These are phyloP conservation scores for Hypoxylon trugodes DNA, from an alignment of 495 filamentous ascomycete species.

Conservation along the genomic window DNA sequence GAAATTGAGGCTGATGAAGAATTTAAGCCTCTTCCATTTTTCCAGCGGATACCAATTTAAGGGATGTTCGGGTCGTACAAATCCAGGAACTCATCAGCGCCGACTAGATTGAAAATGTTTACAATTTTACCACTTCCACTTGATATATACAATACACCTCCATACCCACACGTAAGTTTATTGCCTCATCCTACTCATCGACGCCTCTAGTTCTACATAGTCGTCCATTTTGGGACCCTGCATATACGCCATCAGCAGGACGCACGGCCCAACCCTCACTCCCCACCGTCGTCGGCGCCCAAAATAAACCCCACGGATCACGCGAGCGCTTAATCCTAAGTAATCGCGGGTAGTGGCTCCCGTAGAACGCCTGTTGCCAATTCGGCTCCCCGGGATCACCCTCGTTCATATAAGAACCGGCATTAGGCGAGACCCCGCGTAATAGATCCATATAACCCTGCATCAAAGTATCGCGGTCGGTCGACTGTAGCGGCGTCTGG, in stretches of 20 bases:
- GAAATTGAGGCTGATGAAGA: too few relatives aligned
- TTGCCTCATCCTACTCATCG: not conserved
- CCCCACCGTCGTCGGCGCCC: conserved; percentile 62
- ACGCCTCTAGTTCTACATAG: conserved; percentile 37
- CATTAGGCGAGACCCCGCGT: conserved; percentile 45
- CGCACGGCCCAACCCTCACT: conserved; percentile 60
- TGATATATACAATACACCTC: too few relatives aligned
- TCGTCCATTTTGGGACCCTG: conserved; percentile 49
- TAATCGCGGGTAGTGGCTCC: conserved; percentile 60
- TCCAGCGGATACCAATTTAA: too few relatives aligned
- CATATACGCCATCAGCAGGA: conserved; percentile 35
- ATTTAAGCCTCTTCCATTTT: too few relatives aligned
- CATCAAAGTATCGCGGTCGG: conserved; percentile 32
- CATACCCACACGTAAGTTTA: too few relatives aligned
- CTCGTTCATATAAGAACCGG: conserved; percentile 59
- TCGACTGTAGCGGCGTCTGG: conserved; percentile 41
- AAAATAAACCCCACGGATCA: conserved; percentile 65
- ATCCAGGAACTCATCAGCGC: too few relatives aligned
- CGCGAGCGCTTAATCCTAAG: conserved; percentile 60
- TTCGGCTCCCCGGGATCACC: conserved; percentile 65
- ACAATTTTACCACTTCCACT: too few relatives aligned
- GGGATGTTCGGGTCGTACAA: too few relatives aligned
- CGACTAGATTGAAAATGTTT: too few relatives aligned
- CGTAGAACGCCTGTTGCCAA: conserved; percentile 68
- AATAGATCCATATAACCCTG: conserved; percentile 43